Base-by-base conservation (phyloP, 169 alveolate genomes). In the Haemoproteus tartakovskyi region DNA sequence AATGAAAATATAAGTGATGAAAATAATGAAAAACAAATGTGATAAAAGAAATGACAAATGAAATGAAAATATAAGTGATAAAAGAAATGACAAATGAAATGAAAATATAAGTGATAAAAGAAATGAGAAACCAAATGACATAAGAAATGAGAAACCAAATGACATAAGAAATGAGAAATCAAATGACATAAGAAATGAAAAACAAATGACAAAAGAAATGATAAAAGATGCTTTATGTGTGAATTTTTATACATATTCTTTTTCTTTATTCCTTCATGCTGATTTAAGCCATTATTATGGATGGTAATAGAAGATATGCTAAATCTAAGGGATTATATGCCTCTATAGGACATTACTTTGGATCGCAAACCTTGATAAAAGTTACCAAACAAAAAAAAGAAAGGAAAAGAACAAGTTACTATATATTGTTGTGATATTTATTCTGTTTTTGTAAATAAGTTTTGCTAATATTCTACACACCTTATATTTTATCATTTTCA, bases 221-320 rank as follows among this genome's bases (percentile, higher is more conserved):
- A 16, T 24, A 16, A 54, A 11, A 2, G 11, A 19, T 54, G 12
- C 60, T 21, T 16, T 9, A 48, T 48, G 21, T 26, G 3, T 19
- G 8, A 41, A 30, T 40, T 24, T 24, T 19, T 6, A 26, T 21
- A 6, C 9, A 14, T 11, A 12, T 5, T n/a, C 18, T 1, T 29
- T n/a, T 16, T 14, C 5, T n/a, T 52, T 6, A 2, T 4, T 29
- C 2, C 26, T 62, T 62, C 9, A n/a, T 3, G 22, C 50, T 45
- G 14, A 95, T 90, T 57, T 79, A 87, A 33, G 97, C 97, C 27
- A 62, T 93, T 50, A 91, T 93, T 38, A 91, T 93, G 95, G 97
- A 93, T 64, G 97, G 97, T n/a, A 93, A 93, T 79, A 87, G 97
- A 33, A 80, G 97, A 46, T 93, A 61, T 74, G 96, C 97, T 9